Base-by-base conservation (phyloP, 768 basidiomycete genomes). In the Sporobolomyces pararoseus region DNA sequence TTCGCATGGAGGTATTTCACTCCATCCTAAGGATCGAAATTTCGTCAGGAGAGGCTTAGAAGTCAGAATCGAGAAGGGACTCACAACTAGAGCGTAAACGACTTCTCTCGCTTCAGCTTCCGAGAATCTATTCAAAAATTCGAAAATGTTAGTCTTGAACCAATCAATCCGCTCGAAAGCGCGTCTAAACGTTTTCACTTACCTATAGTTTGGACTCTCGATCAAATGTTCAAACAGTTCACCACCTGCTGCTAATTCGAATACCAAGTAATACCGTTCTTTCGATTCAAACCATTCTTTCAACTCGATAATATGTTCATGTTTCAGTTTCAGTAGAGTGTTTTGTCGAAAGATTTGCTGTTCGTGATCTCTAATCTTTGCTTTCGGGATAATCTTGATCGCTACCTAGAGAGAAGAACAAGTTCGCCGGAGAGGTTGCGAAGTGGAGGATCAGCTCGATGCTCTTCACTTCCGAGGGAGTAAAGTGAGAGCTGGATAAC, bases 171-270 rank as follows among this genome's bases (percentile, higher is more conserved):
- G n/a, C n/a, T 42, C 39, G 39, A 42, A 42, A 29, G 27, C 5
- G n/a, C n/a, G n/a, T n/a, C n/a, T n/a, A 14, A 97, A 95, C 78
- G 96, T 94, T 78, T 90, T 88, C 75, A 96, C 68, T 32, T 35
- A 65, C 64, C 69, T 58, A 46, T 61, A 70, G 21, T 61, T 61
- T 0, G 64, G 64, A 27, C 91, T 92, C 76, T 87, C 87, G 60
- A 99, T 86, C 76, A 73, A 37, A 29, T 98, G 94, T 80, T 91
- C 95, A 83, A 97, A 98, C 55, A 99, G 84, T 79, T 99, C 96
- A 31, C 96, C 95, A 73, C 93, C 91, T 49, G 89, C 92, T 0
- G 94, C 95, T 78, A 96, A 97, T 78, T 99, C 96, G 74, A 98
- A 86, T 86, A 98, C 95, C 69, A 98, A 84, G 81, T 96, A 97